A percentile compares a stretch with the other conserved stretches of the same genome.
phyloP scores from a whole-genome alignment of 2,329 filamentous ascomycete species.

The Penicillium griseofulvum region DNA sequence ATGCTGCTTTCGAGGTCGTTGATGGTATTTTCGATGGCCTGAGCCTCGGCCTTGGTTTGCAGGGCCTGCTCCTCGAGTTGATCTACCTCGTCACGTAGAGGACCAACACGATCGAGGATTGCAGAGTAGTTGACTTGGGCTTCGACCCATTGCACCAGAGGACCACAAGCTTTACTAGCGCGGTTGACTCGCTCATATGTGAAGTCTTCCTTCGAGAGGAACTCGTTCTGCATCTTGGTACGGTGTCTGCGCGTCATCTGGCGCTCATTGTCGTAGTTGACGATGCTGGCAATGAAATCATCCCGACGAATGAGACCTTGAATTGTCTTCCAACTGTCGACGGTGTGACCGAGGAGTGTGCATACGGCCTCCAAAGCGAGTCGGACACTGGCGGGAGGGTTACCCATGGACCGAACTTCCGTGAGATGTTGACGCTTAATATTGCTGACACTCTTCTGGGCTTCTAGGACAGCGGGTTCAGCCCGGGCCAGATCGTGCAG shows the following conservation, averaged over 20 bases:
- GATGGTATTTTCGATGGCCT: slow-evolving; percentile 87
- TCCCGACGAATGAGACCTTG: slow-evolving; percentile 84
- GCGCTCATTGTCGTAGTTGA: slow-evolving; percentile 92
- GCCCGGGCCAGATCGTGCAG: slow-evolving; percentile 83
- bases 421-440: slow-evolving; percentile 97
- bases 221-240: slow-evolving; percentile 88
- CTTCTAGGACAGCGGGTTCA: slow-evolving; percentile 88
- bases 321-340: slow-evolving; percentile 86
- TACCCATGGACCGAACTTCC: slow-evolving; percentile 95
- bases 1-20: slow-evolving; percentile 83
- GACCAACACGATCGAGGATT: slow-evolving; percentile 90
- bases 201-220: slow-evolving; percentile 88
- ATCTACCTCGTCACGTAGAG: slow-evolving; percentile 83
- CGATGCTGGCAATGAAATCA: slow-evolving; percentile 96
- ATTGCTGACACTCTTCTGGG: slow-evolving; percentile 94
- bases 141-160: slow-evolving; percentile 93
- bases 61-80: slow-evolving; percentile 84
- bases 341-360: slow-evolving; percentile 85
- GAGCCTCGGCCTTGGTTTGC: slow-evolving; percentile 88
- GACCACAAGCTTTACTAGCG: slow-evolving; percentile 94
- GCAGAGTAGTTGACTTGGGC: slow-evolving; percentile 98
- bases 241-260: slow-evolving; percentile 85
- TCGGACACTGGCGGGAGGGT: slow-evolving; percentile 84
- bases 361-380: slow-evolving; percentile 95
- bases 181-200: slow-evolving; percentile 95